Base-by-base conservation (phyloP, 148 eudicot genomes). In the Vaccinium myrtillus region DNA sequence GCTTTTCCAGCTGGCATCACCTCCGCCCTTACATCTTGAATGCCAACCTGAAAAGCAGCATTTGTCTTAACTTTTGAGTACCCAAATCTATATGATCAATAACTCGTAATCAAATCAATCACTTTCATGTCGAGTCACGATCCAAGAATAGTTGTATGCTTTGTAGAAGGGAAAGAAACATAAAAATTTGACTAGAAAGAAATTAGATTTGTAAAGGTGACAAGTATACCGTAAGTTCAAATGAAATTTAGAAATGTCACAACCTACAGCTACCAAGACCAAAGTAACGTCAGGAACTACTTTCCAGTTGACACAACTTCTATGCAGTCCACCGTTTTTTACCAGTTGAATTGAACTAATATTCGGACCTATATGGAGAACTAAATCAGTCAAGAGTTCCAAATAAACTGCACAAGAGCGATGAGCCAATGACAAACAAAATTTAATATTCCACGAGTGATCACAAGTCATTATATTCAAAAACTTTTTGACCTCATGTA, bases 1-100 rank as follows among this genome's bases (percentile, higher is more conserved):
- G 99, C 99, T 90, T 97, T 97, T 69, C 94, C 98, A 2, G 98
- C 95, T 59, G 99, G 99, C 94, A 95, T 89, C 88, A 97, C 99
- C 87, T 97, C 98, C 51, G 99, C 99, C 80, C 93, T 83, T 8
- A 95, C 92, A 16, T 97, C 99, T 36, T 90, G 77, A 74, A 97
- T 97, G 53, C 98, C 99, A 63, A 95, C 96, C 98, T 96, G 92
- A 84, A 84, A 84, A 69, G 30, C 15, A 83, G 86, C 78, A 71
- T 55, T 56, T 14, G 39, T 58, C 0, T 3, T 4, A 5, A 49
- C 4, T 76, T 48, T 76, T 49, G 7, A 75, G 73, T 67, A 67
- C 18, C 46, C 61, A 67, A 18, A 9, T 8, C 58, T 69, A 50
- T 69, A 43, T 13, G 10, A 61, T 27, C 54, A 16, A 3, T 49